Evolutionary conservation across 306 rosid genomes (phyloP).

Genomic region (Lathyrus aphaca): DNA sequence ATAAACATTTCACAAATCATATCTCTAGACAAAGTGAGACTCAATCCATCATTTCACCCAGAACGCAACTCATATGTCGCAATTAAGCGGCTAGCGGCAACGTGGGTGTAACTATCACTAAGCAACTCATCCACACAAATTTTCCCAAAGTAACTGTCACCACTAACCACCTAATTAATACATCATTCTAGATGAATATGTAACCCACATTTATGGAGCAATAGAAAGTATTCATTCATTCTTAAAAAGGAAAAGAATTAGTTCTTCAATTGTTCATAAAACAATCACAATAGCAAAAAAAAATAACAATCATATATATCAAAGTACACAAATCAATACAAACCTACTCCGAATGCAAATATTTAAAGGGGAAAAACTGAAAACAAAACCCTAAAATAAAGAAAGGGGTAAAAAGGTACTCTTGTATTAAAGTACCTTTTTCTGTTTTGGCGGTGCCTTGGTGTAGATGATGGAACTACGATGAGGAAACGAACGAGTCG

Average conservation of each 20-base stretch:
- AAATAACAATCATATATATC: background rate
- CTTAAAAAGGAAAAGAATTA: constrained; percentile 27
- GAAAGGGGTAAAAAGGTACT: no score
- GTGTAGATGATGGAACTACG: constrained; percentile 89
- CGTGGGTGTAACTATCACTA: background rate
- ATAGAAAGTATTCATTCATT: constrained; percentile 3
- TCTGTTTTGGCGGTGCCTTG: constrained; percentile 88
- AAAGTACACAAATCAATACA: background rate
- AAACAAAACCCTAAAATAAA: no score
- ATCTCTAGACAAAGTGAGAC: no score
- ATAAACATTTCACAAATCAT: no score
- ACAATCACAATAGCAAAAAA: constrained; percentile 15
- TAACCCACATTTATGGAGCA: constrained; percentile 33
- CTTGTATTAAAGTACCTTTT: constrained; percentile 49
- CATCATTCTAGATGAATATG: constrained; percentile 1
- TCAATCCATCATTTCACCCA: no score
- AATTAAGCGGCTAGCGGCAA: no score
- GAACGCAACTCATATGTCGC: no score
- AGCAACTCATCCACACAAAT: constrained; percentile 20
- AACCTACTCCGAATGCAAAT: background rate
- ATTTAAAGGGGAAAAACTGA: no score
- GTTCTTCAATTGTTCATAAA: constrained; percentile 22
- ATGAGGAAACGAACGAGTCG: constrained; percentile 81
- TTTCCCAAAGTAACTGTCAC: constrained; percentile 9
- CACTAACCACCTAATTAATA: constrained; percentile 8